phyloP scores from a whole-genome alignment of 176 grass and related monocot genomes.

The Triticum monococcum region DNA sequence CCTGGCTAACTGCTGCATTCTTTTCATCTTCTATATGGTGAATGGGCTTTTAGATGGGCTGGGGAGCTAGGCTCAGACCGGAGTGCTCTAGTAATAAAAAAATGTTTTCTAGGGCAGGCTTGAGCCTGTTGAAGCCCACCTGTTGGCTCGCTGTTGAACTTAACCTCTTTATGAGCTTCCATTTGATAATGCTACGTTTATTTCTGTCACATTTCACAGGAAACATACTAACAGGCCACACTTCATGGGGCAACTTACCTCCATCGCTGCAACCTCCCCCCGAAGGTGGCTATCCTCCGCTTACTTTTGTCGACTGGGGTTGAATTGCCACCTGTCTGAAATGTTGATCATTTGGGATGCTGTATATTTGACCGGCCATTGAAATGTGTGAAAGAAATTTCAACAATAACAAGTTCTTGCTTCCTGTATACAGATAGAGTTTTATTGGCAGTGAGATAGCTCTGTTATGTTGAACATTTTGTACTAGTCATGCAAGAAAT shows the following conservation, averaged over 20 bases:
- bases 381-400: background rate
- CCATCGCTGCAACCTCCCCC: constrained; percentile 77
- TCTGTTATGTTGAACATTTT: constrained; percentile 1
- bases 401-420: background rate
- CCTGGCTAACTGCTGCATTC: too few species aligned
- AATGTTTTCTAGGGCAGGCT: too few species aligned
- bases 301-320: constrained; percentile 73
- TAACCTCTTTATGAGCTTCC: background rate
- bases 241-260: constrained; percentile 76
- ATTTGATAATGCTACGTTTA: background rate
- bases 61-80: too few species aligned
- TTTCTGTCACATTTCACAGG: constrained; percentile 32
- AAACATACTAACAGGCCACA: constrained; percentile 33
- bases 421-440: background rate
- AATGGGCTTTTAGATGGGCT: too few species aligned
- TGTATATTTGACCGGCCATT: background rate
- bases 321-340: constrained; percentile 25
- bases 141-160: too few species aligned
- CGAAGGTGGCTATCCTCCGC: constrained; percentile 57
- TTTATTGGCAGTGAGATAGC: background rate
- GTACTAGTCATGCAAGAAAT: background rate
- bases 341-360: background rate
- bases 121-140: too few species aligned
- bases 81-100: too few species aligned
- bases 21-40: too few species aligned